Conservation (phyloP, 2,329 filamentous ascomycete genomes). For the Neoascochyta sp. region DNA sequence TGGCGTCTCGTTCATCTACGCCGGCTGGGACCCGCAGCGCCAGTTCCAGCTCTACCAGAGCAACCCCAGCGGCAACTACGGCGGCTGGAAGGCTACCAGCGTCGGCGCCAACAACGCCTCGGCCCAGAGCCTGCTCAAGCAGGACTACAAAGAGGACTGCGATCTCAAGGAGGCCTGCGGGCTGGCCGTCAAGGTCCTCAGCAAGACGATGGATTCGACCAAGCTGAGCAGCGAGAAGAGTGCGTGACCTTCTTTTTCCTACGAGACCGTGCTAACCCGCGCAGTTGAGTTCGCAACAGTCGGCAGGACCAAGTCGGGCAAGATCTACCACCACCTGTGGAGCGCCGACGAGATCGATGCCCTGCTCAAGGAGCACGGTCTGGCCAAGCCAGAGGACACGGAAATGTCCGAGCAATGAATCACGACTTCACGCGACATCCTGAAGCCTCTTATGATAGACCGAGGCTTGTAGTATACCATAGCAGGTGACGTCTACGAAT, state of each 20-base stretch:
- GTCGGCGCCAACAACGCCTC: slow-evolving; percentile 98
- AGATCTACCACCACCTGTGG: slow-evolving; percentile 98
- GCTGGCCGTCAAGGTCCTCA: slow-evolving; percentile 96
- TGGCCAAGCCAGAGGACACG: slow-evolving; percentile 63
- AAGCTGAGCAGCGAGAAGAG: slow-evolving; percentile 99
- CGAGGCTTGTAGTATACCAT: slow-evolving; percentile 33
- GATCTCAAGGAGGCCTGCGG: slow-evolving; percentile 93
- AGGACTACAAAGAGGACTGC: slow-evolving; percentile 99
- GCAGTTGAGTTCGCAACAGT: slow-evolving; percentile 97
- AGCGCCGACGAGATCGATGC: slow-evolving; percentile 93
- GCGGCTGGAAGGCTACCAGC: slow-evolving; percentile 98
- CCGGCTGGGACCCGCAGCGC: slow-evolving; percentile 90
- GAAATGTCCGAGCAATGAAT: slow-evolving; percentile 36
- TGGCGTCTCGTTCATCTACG: slow-evolving; percentile 99
- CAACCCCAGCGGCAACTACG: slow-evolving; percentile 98
- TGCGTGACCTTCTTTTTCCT: slow-evolving; percentile 49
- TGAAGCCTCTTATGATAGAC: slow-evolving; percentile 26
- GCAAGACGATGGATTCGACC: slow-evolving; percentile 99
- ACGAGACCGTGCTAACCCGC: slow-evolving; percentile 19
- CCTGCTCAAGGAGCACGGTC: slow-evolving; percentile 88
- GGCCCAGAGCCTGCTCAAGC: slow-evolving; percentile 94
- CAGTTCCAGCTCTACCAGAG: slow-evolving; percentile 99
- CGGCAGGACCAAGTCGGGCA: slow-evolving; percentile 88
- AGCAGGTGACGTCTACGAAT: slow-evolving; percentile 27
- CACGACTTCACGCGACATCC: slow-evolving; percentile 18